A percentile compares a stretch with the other conserved stretches of the same genome.
phyloP scores from a whole-genome alignment of 2,329 filamentous ascomycete species.

The Aspergillus sp. region DNA sequence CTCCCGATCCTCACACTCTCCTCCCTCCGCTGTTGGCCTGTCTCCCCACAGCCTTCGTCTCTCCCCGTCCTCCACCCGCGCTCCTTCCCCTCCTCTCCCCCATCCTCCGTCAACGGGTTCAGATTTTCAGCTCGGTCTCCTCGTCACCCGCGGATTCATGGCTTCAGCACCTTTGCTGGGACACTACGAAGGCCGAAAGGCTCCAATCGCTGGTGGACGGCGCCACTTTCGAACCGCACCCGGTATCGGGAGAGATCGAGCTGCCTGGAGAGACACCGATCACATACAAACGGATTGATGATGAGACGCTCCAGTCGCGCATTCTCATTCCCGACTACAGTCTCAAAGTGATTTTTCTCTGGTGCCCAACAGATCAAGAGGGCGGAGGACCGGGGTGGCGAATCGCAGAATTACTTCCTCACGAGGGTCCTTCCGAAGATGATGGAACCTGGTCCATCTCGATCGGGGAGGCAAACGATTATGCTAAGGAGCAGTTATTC shows the following conservation, averaged over 20 bases:
- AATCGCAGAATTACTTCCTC: conserved; percentile 56
- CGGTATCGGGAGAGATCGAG: conserved; percentile 64
- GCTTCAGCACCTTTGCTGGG: conserved; percentile 61
- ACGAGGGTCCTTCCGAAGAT: conserved; percentile 48
- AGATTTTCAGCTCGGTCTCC: conserved; percentile 50
- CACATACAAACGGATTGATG: conserved; percentile 57
- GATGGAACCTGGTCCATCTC: conserved; percentile 52
- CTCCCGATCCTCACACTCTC: conserved; percentile 55
- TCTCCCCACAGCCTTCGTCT: conserved; percentile 59
- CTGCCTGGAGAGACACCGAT: conserved; percentile 55
- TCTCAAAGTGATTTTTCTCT: conserved; percentile 57
- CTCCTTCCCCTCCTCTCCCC: conserved; percentile 61
- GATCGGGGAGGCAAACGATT: conserved; percentile 55
- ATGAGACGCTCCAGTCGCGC: conserved; percentile 59
- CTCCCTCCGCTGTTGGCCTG: conserved; percentile 63
- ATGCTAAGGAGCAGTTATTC: conserved; percentile 34
- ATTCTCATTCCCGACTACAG: conserved; percentile 55
- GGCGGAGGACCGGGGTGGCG: conserved; percentile 55
- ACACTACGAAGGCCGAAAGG: conserved; percentile 49
- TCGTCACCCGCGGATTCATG: conserved; percentile 50
- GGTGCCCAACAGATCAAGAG: conserved; percentile 58
- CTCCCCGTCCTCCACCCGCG: conserved; percentile 58
- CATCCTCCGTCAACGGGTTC: conserved; percentile 60
- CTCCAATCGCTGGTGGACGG: conserved; percentile 54
- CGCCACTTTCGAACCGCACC: conserved; percentile 60